Evolutionary conservation across 257 asterid species (phyloP).

Genomic region (Petunia secreta): DNA sequence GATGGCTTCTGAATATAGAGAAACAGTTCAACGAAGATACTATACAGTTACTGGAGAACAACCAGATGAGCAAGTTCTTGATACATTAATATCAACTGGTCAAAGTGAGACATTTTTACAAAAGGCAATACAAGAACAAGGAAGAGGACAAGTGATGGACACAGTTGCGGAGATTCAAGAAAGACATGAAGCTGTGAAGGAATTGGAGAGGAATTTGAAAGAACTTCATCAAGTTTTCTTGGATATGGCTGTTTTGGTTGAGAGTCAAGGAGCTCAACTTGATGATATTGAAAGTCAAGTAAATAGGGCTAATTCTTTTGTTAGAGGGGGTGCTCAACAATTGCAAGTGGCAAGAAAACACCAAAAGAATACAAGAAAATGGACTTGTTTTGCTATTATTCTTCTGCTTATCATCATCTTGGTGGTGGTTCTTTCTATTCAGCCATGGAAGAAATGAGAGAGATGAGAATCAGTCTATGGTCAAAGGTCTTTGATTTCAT

Average conservation of each 20-base stretch:
- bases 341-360: constrained; percentile 25
- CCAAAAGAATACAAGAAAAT: constrained; percentile 46
- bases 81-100: constrained; percentile 23
- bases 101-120: constrained; percentile 31
- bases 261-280: constrained; percentile 43
- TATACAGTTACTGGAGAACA: constrained; percentile 48
- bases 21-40: constrained; percentile 46
- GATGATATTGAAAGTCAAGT: constrained; percentile 46
- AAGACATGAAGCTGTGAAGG: too few species aligned
- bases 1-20: constrained; percentile 43
- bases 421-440: constrained; percentile 34
- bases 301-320: constrained; percentile 45
- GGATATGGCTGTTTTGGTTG: constrained; percentile 6
- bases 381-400: constrained; percentile 44
- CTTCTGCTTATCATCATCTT: constrained; percentile 39
- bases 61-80: constrained; percentile 39
- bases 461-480: too few species aligned
- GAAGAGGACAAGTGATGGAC: constrained; percentile 51
- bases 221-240: too few species aligned
- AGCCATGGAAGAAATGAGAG: too few species aligned
- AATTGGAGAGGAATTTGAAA: too few species aligned
- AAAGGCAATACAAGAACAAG: constrained; percentile 50
- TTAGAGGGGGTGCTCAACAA: constrained; percentile 31
- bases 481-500: neutral
- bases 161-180: constrained; percentile 43